Evolutionary conservation across 805 yeast genomes (phyloP).

Genomic region (Saccharomycopsis microspora): DNA sequence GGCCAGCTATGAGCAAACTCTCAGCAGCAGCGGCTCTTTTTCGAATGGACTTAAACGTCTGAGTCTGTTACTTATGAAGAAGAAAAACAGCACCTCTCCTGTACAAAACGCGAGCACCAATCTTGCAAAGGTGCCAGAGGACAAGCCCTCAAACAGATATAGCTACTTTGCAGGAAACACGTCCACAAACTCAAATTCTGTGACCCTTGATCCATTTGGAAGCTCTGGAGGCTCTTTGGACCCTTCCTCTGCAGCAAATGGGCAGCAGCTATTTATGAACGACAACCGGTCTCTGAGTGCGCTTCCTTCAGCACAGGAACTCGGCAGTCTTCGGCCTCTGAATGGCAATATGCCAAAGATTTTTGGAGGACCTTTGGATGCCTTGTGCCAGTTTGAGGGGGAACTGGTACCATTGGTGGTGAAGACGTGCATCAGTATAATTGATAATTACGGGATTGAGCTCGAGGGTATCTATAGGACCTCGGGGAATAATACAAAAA

Average conservation of each 20-base stretch:
- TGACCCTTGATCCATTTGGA: neutral
- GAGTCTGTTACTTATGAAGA: constrained; percentile 4
- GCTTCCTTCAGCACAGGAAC: constrained; percentile 11
- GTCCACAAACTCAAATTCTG: neutral
- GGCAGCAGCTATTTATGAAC: neutral
- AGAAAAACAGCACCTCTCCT: constrained; percentile 6
- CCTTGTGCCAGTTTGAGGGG: constrained; percentile 66
- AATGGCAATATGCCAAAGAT: constrained; percentile 24
- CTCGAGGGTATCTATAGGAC: constrained; percentile 86
- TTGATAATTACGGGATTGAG: constrained; percentile 75
- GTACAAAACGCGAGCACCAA: neutral
- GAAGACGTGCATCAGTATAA: constrained; percentile 73
- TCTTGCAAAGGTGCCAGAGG: constrained; percentile 2
- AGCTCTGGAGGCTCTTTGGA: neutral
- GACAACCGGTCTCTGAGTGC: constrained; percentile 10
- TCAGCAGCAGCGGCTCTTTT: constrained; percentile 1
- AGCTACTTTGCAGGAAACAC: neutral
- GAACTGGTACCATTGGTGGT: constrained; percentile 90
- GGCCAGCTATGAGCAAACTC: constrained; percentile 17
- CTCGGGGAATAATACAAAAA: constrained; percentile 65
- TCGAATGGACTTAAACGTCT: constrained; percentile 22
- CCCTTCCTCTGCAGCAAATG: neutral
- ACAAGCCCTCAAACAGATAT: constrained; percentile 1
- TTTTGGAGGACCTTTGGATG: constrained; percentile 79
- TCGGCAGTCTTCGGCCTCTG: constrained; percentile 1